Conservation (phyloP, 108 stramenopile genomes). For the Hondaea fermentalgiana region DNA sequence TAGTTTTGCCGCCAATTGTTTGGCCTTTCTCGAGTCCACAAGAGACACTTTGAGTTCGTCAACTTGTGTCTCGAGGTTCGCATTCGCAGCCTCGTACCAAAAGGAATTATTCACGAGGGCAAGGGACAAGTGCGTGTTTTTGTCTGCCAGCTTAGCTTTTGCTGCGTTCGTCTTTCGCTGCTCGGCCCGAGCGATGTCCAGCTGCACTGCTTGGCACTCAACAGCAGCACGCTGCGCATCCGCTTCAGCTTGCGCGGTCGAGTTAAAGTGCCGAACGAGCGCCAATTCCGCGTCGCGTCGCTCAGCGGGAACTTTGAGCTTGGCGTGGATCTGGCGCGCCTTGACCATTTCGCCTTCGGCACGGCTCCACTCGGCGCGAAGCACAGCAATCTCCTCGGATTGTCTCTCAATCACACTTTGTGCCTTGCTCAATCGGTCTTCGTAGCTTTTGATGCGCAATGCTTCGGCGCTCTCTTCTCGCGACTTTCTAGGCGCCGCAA, state of each 20-base stretch:
- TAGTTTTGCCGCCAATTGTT: not conserved
- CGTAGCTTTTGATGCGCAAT: not conserved
- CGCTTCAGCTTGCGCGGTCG: not conserved
- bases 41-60: not conserved
- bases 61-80: not conserved
- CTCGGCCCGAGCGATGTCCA: not conserved
- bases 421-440: not conserved
- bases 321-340: not conserved
- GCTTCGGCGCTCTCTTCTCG: not conserved
- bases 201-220: not conserved
- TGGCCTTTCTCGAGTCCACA: not conserved
- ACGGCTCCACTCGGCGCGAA: not conserved
- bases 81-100: not conserved
- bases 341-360: not conserved
- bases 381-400: not conserved
- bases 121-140: not conserved
- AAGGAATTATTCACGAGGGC: not conserved
- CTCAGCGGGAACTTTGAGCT: not conserved
- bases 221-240: too few relatives aligned
- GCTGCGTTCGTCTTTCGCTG: not conserved
- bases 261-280: not conserved
- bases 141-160: not conserved
- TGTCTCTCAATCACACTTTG: not conserved
- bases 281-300: not conserved
- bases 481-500: not conserved